Conservation (phyloP, 345 rosid genomes). For the Limnanthes douglasii region DNA sequence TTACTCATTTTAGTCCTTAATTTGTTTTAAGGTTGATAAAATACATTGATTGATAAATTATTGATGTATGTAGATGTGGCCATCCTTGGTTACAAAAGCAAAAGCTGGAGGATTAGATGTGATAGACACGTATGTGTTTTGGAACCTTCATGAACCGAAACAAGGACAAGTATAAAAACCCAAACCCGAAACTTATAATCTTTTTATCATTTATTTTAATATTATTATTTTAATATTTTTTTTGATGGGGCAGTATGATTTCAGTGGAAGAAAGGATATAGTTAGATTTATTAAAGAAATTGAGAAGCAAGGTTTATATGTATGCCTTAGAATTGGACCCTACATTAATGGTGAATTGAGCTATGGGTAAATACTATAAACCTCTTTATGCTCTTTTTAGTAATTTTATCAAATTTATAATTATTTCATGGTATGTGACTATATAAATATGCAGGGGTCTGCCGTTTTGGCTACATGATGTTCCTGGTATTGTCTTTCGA, state of each 20-base stretch:
- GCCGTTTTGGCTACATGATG: constrained; percentile 72
- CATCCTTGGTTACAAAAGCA: constrained; percentile 40
- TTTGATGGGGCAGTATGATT: constrained; percentile 41
- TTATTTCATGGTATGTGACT: neutral
- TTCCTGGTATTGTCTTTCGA: constrained; percentile 53
- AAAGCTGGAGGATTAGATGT: constrained; percentile 51
- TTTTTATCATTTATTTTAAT: too few relatives aligned
- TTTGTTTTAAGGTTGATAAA: too few relatives aligned
- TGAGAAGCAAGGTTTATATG: constrained; percentile 51
- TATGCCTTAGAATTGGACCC: constrained; percentile 73
- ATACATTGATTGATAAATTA: too few relatives aligned
- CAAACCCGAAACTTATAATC: too few relatives aligned
- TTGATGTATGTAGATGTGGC: constrained; percentile 36
- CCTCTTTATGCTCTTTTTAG: neutral
- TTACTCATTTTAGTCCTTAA: too few relatives aligned
- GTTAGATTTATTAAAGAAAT: constrained; percentile 53
- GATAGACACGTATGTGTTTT: constrained; percentile 40
- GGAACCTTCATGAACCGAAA: constrained; percentile 50
- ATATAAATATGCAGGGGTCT: constrained; percentile 32
- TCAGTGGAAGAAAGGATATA: constrained; percentile 50
- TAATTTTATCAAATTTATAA: neutral
- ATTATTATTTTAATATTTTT: neutral
- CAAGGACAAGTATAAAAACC: constrained; percentile 35
- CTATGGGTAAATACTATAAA: constrained; percentile 35
- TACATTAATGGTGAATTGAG: constrained; percentile 68